Evolutionary conservation across 2,329 filamentous ascomycete genomes (phyloP), one percentile per base, ranked within the genome.

Genomic region (Cephalotrichum gorgonifer): DNA sequence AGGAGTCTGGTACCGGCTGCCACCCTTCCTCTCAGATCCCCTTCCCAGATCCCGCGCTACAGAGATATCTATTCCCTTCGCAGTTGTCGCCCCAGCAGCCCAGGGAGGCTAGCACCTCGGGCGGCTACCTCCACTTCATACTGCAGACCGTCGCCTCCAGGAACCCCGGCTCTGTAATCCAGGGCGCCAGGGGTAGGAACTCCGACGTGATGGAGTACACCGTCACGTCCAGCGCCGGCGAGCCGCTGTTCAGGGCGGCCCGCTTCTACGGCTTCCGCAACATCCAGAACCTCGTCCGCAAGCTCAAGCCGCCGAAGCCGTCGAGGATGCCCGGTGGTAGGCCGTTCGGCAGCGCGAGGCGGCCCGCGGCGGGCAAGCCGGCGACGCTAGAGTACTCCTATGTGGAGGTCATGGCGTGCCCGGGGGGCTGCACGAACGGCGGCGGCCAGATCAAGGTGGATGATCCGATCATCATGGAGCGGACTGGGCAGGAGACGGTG

Each of bases 351-450:
- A 75, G 72, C 48, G 76, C 70, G 41, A 75, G 76, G 51, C 76
- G 72, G 53, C 72, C 71, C 6, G 69, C 64, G 14, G 69, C 64
- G 15, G 77, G 69, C 6, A 77, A 76, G 56, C 58, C 70, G 17
- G 42, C 30, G 15, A 60, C 64, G 17, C 66, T 78, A 6, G 88
- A 95, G 31, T 90, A 90, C 63, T 78, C 85, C n/a, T 97, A 95
- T 65, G 86, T 97, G 26, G 93, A 98, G 67, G 93, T 98, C 51
- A 98, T 98, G 93, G 93, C 93, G 14, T 98, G 93, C 64, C 93
- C 93, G 0, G 93, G 93, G n/a, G 93, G 93, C 3, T 98, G 93
- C 69, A 98, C 93, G 49, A 98, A 98, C 58, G 93, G 93, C 2
- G 93, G 93, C 33, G 93, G 93, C 1, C 93, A 98, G 70, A 83